Evolutionary conservation across 1,139 yeast genomes (phyloP), one percentile per base, ranked within the genome.

Genomic region (Ashbya aceris): DNA sequence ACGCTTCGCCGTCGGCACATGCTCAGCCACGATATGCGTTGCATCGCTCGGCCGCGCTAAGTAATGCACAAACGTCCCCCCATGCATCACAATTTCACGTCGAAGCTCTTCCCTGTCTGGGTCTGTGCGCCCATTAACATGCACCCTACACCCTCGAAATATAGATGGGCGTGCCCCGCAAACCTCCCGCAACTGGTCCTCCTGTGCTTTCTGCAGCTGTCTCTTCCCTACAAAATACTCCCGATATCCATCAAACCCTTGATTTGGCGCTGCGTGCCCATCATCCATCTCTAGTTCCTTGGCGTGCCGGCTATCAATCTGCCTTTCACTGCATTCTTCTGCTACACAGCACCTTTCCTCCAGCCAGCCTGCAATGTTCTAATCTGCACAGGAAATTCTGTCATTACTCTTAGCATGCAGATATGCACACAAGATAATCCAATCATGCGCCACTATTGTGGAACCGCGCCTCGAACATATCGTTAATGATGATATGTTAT

Each of bases 111-210:
- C 68, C 11, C 86, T 71, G 6, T 91, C 77, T 0, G 97, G 96
- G 3, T 64, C 65, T 0, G 97, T 91, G 54, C 82, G 78, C 0
- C 98, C 98, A 55, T 87, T 89, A 17, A 91, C 86, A 57, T 81
- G 79, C 4, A 89, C 70, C 1, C 68, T 64, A 57, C 91, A 83
- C 2, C 73, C 77, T 40, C 63, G 54, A 56, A 91, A 87, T 0
- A 87, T 65, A 1, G 67, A 69, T 0, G 67, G 58, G 45, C 43
- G 17, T 41, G 68, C 61, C 29, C 56, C 54, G 34, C 77, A 75
- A 74, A 80, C 76, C 26, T 66, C 60, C 3, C 73, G 64, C 45
- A 69, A 76, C 11, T 66, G 68, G 35, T 67, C 69, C 57, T 82
- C 95, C 45, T 80, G 78, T 41, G 71, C 66, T 54, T 76, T 84